Evolutionary conservation across 1,284 basidiomycete genomes (phyloP), one percentile per base, ranked within the genome.

Genomic region (Leccinum colubrinum): DNA sequence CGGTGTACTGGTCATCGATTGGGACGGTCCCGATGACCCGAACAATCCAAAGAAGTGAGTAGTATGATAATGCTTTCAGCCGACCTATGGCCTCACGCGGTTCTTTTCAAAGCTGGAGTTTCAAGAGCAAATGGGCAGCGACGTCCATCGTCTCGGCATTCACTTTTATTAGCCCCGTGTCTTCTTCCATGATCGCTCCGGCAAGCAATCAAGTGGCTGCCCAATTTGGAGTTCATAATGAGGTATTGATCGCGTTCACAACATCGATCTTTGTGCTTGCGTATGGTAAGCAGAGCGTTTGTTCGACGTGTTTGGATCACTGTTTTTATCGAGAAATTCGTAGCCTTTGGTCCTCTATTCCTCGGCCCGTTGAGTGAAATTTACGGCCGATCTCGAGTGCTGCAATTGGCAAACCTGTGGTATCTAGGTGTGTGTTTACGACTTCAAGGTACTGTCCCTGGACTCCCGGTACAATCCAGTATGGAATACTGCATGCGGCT

Each of bases 221-320:
- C 12, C 73, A 87, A 22, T 86, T 90, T 65, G 81, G 82, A 1
- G 80, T 92, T 15, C 83, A 81, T 3, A 83, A 69, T 25, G 25
- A 25, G 6, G 25, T 27, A 3, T 64, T 87, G 2, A 77, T 85
- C 14, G 86, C 86, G 0, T 79, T 92, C 71, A 81, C 81, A 4
- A 85, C 84, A 0, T 87, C 86, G 1, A 79, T 92, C 1, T 93
- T 91, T 66, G 78, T 92, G 0, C 77, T 91, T 33, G 87, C 83
- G 15, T 89, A 84, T 66, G 86, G 87, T 86, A 54, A 61, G 72
- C 62, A 3, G 12, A 27, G 6, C n/a, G 37, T 37, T 54, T 2
- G 11, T 41, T 39, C n/a, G 8, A 11, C 1, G 22, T 25, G 2
- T 22, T n/a, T 3, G 5, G 9, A 30, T 30, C 11, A 4, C 22